Conservation (phyloP, 2,329 filamentous ascomycete species). For the Zarea fungicola region DNA sequence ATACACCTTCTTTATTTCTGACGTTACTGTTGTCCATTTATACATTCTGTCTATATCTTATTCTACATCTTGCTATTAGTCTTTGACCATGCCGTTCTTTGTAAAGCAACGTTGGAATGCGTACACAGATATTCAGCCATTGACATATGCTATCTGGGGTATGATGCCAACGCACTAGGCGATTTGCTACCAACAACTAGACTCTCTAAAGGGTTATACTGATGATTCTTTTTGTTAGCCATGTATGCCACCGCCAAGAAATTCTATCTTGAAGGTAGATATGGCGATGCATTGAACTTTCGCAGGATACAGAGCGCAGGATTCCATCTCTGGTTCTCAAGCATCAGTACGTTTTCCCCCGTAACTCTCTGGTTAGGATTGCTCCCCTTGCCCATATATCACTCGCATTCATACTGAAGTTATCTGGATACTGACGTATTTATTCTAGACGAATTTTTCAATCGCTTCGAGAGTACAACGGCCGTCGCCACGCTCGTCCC, state of each 20-base stretch:
- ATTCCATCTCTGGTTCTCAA: neutral
- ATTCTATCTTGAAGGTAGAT: neutral
- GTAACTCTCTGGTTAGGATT: no score
- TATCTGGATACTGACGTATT: no score
- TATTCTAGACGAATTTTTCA: neutral
- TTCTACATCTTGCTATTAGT: neutral
- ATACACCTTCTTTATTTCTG: neutral
- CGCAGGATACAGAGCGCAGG: neutral
- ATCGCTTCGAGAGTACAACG: conserved; percentile 1
- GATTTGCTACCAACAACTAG: neutral
- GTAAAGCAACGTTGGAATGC: neutral
- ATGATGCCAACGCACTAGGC: neutral
- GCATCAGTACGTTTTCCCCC: neutral
- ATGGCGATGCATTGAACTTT: neutral
- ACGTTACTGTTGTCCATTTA: neutral
- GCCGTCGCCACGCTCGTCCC: neutral
- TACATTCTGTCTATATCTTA: neutral
- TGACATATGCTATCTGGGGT: neutral
- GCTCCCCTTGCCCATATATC: no score
- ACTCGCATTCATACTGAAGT: no score
- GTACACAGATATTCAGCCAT: neutral
- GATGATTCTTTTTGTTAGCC: neutral
- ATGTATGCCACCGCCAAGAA: neutral
- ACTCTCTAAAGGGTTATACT: neutral
- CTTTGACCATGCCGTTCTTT: neutral